Percentiles rank a stretch among this genome's conserved stretches.
phyloP scores from a whole-genome alignment of 2,329 filamentous ascomycete genomes.

The Aureobasidium subglaciale region DNA sequence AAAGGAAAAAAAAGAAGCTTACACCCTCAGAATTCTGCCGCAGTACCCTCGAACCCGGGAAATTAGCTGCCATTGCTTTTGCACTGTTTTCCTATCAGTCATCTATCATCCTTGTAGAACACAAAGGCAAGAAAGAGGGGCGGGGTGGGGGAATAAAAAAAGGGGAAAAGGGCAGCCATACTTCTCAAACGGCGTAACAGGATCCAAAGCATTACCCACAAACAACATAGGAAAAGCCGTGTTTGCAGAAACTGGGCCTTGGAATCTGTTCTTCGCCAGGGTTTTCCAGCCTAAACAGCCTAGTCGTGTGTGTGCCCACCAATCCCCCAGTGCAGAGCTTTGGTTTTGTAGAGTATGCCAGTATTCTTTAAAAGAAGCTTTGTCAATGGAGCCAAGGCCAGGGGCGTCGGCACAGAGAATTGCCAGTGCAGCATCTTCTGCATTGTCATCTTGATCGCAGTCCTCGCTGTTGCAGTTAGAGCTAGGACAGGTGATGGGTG shows the following conservation, averaged over 20 bases:
- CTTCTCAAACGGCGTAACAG: conserved; percentile 47
- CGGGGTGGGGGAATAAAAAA: too few species aligned
- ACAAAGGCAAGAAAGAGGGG: not conserved
- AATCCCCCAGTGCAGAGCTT: conserved; percentile 28
- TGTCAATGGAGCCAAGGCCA: conserved; percentile 21
- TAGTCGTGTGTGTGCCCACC: conserved; percentile 32
- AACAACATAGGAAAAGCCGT: conserved; percentile 51
- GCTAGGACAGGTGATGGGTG: too few species aligned
- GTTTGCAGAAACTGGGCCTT: conserved; percentile 24
- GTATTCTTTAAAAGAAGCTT: conserved; percentile 19
- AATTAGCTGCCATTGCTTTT: conserved; percentile 35
- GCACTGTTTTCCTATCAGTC: conserved; percentile 29
- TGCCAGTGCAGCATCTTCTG: conserved; percentile 20
- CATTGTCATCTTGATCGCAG: conserved; percentile 16
- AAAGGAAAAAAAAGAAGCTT: not conserved
- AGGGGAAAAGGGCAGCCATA: too few species aligned
- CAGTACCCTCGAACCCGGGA: conserved; percentile 39
- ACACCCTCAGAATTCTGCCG: conserved; percentile 33
- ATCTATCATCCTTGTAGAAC: not conserved
- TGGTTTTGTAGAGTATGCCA: conserved; percentile 25
- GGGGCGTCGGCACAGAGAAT: conserved; percentile 33
- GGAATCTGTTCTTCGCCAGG: conserved; percentile 19
- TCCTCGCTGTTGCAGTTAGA: conserved; percentile 19
- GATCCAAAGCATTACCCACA: conserved; percentile 51
- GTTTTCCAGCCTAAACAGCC: conserved; percentile 27